Evolutionary conservation across 148 eudicot genomes (phyloP).

Genomic region (Amaranthus palmeri): DNA sequence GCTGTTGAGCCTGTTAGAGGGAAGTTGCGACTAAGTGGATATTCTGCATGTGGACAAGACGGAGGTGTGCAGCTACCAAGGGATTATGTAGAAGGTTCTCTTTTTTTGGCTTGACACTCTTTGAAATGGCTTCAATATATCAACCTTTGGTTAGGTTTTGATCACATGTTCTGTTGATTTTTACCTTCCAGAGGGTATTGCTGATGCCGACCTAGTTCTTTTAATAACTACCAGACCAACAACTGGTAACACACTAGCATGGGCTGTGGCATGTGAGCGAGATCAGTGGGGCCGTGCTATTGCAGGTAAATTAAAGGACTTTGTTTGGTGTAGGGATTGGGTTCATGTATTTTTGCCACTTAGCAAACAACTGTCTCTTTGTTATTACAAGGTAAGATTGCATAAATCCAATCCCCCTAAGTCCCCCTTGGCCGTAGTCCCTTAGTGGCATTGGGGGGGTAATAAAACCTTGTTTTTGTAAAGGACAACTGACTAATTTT

Average conservation of each 20-base stretch:
- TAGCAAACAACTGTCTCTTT: too few relatives aligned
- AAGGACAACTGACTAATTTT: slow-evolving; percentile 4
- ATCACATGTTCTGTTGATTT: neutral
- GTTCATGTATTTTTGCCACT: neutral
- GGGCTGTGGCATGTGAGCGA: slow-evolving; percentile 99
- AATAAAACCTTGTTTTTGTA: too few relatives aligned
- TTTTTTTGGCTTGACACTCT: neutral
- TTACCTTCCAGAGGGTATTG: slow-evolving; percentile 70
- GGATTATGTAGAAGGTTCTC: slow-evolving; percentile 84
- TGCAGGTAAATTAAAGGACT: slow-evolving; percentile 55
- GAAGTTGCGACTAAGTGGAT: slow-evolving; percentile 91
- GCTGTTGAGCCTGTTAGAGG: slow-evolving; percentile 95
- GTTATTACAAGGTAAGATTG: too few relatives aligned
- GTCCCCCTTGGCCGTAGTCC: too few relatives aligned
- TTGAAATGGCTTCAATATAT: neutral
- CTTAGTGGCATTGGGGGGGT: too few relatives aligned
- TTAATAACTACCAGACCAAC: slow-evolving; percentile 97
- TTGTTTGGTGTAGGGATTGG: slow-evolving; percentile 1
- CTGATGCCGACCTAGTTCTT: slow-evolving; percentile 88
- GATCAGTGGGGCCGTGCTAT: slow-evolving; percentile 99
- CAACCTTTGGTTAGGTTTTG: neutral
- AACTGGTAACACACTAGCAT: slow-evolving; percentile 95
- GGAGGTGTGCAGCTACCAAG: slow-evolving; percentile 98
- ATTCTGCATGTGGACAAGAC: slow-evolving; percentile 99
- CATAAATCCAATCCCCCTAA: too few relatives aligned